These are phyloP conservation scores for Neofusicoccum sp. DNA, from an alignment of 2,329 filamentous ascomycete species.

Conservation along the genomic window DNA sequence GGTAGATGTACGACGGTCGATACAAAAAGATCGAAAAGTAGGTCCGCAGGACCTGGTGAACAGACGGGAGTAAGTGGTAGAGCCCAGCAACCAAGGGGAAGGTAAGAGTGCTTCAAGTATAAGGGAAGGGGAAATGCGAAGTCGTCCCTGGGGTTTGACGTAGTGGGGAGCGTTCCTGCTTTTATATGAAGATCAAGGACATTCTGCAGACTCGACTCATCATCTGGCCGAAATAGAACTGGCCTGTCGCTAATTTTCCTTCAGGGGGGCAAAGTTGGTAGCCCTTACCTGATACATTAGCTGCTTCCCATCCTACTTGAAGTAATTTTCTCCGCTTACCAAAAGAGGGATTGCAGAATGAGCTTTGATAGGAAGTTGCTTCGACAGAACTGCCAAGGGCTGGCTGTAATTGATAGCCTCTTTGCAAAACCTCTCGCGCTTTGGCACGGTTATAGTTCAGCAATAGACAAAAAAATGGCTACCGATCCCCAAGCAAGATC, in stretches of 20 bases:
- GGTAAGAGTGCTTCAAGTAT: background rate
- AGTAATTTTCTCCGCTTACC: background rate
- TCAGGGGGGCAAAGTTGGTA: background rate
- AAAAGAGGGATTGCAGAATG: no score
- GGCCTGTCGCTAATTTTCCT: background rate
- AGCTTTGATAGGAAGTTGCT: background rate
- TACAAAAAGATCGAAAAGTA: background rate
- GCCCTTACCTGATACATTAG: conserved; percentile 7
- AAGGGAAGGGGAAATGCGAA: background rate
- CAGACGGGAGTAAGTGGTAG: background rate
- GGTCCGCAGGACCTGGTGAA: conserved; percentile 2
- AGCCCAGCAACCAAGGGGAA: background rate
- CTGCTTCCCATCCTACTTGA: background rate
- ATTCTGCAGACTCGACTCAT: background rate
- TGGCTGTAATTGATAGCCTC: no score
- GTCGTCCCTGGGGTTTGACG: background rate
- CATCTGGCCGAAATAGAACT: background rate
- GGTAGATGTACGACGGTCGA: background rate
- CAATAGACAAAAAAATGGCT: no score
- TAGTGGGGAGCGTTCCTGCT: background rate
- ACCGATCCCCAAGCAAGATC: no score
- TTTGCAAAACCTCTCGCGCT: no score
- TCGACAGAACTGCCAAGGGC: no score
- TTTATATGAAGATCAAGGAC: background rate
- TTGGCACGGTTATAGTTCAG: no score